These are phyloP conservation scores for Cladophialophora chaetospira DNA, from an alignment of 2,329 filamentous ascomycete genomes.

Conservation along the genomic window DNA sequence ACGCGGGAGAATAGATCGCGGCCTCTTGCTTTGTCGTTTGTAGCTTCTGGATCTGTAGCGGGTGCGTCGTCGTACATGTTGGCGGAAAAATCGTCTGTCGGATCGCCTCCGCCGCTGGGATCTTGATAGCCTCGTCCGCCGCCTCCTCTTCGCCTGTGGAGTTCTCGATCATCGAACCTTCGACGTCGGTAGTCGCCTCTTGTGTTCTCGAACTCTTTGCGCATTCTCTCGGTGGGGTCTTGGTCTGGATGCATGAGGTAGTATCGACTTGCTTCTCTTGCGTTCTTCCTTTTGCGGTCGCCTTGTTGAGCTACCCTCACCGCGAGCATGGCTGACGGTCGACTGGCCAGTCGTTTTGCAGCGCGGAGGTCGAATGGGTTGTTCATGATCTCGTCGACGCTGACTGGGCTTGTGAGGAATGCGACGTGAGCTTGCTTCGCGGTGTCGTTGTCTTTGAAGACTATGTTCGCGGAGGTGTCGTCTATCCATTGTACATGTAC, in stretches of 20 bases:
- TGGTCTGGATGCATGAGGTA: slow-evolving; percentile 90
- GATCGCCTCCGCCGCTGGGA: slow-evolving; percentile 46
- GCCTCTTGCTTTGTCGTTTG: slow-evolving; percentile 34
- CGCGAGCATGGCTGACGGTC: slow-evolving; percentile 69
- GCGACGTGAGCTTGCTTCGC: slow-evolving; percentile 57
- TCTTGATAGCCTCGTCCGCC: slow-evolving; percentile 38
- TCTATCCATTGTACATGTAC: slow-evolving; percentile 86
- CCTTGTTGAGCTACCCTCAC: slow-evolving; percentile 72
- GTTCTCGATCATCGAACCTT: slow-evolving; percentile 64
- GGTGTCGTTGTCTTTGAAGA: slow-evolving; percentile 64
- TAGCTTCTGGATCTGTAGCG: slow-evolving; percentile 35
- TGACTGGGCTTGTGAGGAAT: slow-evolving; percentile 44
- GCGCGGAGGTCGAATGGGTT: slow-evolving; percentile 65
- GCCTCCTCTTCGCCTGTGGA: slow-evolving; percentile 39
- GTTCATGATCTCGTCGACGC: slow-evolving; percentile 47
- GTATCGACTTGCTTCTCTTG: slow-evolving; percentile 80
- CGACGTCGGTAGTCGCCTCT: slow-evolving; percentile 50
- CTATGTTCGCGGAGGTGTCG: slow-evolving; percentile 83
- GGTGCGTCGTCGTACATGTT: slow-evolving; percentile 79
- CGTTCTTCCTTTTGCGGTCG: slow-evolving; percentile 79
- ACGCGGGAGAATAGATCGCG: slow-evolving; percentile 45
- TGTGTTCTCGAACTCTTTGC: slow-evolving; percentile 54
- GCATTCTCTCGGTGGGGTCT: slow-evolving; percentile 73
- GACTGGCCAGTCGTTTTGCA: slow-evolving; percentile 68
- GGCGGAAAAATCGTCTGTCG: slow-evolving; percentile 61